Base-by-base conservation (phyloP, 495 filamentous ascomycete species). In the Aspergillus homomorphus region DNA sequence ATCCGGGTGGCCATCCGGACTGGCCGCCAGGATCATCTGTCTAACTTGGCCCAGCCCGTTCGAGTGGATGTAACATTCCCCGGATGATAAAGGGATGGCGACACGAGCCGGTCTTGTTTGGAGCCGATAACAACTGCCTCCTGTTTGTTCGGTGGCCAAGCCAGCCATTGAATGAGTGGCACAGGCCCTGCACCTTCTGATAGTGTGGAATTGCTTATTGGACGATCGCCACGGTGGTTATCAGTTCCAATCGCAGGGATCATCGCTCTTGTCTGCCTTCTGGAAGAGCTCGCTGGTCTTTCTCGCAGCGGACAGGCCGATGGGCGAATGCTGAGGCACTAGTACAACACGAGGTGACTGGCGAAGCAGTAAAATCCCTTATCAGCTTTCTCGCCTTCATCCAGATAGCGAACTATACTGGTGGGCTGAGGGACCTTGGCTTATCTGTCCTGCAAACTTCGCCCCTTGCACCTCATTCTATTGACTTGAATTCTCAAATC, bases 31-130 rank as follows among this genome's bases (percentile, higher is more conserved):
- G 22, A 8, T 18, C 46, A 14, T 26, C 22, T 18, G 20, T 50
- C 22, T 8, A 24, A 15, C n/a, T 22, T 50, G 22, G 45, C 3
- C 19, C 45, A 48, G 19, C 3, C 19, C 45, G 4, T 45, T 23
- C 4, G 20, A n/a, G 23, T 10, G 23, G 23, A 51, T 51, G 48
- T 51, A 51, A 51, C 48, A 24, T 24, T 51, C 23, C 48, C 48
- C 48, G 6, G 48, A 28, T 16, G 48, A 15, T 8, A 30, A 9
- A 24, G 22, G 15, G 24, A 51, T 24, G 48, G 23, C 23, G 23
- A 28, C 21, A 28, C 23, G 23, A 28, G n/a, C 2, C 10, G 24
- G 48, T 51, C 22, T 24, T 16, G 30, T 30, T 28, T 51, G 24
- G 16, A 26, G 46, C 19, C 46, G 46, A 50, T 50, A 50, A 28